Percentiles rank a stretch among this genome's conserved stretches.
phyloP scores from a whole-genome alignment of 257 asterid species.

The Rubia yunnanensis region DNA sequence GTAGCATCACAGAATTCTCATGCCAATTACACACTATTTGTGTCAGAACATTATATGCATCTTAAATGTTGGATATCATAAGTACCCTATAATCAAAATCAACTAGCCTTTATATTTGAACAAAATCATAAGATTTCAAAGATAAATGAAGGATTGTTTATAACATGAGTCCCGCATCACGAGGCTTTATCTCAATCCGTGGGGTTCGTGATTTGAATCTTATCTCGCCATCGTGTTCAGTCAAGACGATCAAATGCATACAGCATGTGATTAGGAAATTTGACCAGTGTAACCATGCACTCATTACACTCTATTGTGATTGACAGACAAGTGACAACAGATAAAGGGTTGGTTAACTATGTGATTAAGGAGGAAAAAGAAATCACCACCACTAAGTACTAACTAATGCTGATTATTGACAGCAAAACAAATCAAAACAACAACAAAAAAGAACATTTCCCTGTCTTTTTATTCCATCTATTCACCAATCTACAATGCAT shows the following conservation, averaged over 20 bases:
- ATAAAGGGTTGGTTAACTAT: background rate
- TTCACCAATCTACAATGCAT: background rate
- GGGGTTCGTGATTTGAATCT: background rate
- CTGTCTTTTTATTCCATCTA: background rate
- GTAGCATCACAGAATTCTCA: conserved; percentile 5
- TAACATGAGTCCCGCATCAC: no score
- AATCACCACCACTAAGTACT: background rate
- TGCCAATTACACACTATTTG: conserved; percentile 8
- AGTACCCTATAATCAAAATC: background rate
- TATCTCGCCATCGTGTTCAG: background rate
- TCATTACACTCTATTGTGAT: background rate
- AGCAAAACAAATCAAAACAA: background rate
- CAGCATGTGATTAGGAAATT: conserved; percentile 3
- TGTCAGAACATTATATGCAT: background rate
- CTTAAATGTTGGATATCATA: background rate
- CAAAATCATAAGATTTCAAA: background rate
- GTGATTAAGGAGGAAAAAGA: background rate
- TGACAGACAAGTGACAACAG: background rate
- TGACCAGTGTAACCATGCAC: conserved; percentile 7
- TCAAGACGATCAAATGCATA: background rate
- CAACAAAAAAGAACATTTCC: background rate
- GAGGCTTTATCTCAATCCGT: background rate
- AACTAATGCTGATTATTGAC: conserved; percentile 2
- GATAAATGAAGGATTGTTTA: background rate
- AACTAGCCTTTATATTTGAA: background rate